These are phyloP conservation scores for Kurtzmaniella quercitrusa DNA, from an alignment of 1,139 yeast species.

Conservation along the genomic window DNA sequence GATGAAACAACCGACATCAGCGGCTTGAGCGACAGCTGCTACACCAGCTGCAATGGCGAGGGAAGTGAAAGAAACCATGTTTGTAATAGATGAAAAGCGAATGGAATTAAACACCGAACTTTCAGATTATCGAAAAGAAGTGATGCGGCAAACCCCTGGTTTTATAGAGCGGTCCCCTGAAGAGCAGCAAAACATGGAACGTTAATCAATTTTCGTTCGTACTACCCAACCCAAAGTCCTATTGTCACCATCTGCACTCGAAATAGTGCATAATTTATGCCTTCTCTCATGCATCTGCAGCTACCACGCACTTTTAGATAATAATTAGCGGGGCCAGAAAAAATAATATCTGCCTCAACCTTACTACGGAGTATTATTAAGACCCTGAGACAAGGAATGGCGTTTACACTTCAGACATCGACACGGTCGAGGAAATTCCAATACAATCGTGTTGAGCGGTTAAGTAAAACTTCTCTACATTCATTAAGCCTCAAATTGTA, in stretches of 20 bases:
- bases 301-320: neutral
- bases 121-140: neutral
- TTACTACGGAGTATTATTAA: neutral
- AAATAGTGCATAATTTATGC: neutral
- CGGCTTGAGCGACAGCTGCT: slow-evolving; percentile 20
- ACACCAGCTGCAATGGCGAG: slow-evolving; percentile 14
- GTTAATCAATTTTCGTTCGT: neutral
- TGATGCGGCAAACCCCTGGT: neutral
- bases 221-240: neutral
- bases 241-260: neutral
- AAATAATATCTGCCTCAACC: neutral
- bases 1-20: slow-evolving; percentile 35
- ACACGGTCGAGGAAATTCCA: too few species aligned
- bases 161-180: neutral
- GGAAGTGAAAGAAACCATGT: slow-evolving; percentile 5
- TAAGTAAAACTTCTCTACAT: too few species aligned
- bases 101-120: neutral
- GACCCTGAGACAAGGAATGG: neutral
- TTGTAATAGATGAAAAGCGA: neutral
- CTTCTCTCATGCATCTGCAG: neutral
- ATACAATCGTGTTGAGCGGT: too few species aligned
- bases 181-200: neutral
- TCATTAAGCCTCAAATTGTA: too few species aligned
- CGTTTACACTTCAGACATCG: too few species aligned
- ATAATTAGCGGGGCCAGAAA: neutral